Conservation (phyloP, 2,329 filamentous ascomycete genomes). For the Macrophomina phaseolina region DNA sequence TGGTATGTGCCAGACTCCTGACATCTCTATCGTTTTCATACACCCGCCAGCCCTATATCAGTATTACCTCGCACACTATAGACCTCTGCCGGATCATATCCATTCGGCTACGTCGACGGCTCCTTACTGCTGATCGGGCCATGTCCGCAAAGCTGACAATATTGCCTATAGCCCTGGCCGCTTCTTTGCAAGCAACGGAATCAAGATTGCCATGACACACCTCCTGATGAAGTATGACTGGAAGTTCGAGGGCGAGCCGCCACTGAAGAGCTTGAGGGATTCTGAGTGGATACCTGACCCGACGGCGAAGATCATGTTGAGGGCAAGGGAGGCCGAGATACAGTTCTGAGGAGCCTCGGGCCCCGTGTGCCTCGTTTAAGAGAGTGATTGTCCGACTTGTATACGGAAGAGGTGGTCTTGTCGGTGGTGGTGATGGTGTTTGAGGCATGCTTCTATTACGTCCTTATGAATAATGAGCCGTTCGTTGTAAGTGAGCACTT, state of each 20-base stretch:
- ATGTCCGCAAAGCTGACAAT: slow-evolving; percentile 31
- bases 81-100: too few species aligned
- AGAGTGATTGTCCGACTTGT: too few species aligned
- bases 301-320: slow-evolving; percentile 1
- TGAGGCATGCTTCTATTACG: too few species aligned
- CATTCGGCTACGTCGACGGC: too few species aligned
- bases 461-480: too few species aligned
- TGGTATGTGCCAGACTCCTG: not conserved
- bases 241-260: slow-evolving; percentile 12
- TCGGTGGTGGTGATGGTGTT: too few species aligned
- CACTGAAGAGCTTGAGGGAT: slow-evolving; percentile 11
- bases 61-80: too few species aligned
- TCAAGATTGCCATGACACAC: slow-evolving; percentile 40
- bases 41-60: too few species aligned
- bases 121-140: too few species aligned
- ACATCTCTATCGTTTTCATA: slow-evolving; percentile 34
- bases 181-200: slow-evolving; percentile 42
- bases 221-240: slow-evolving; percentile 12
- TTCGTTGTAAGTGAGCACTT: too few species aligned
- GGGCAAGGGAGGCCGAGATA: slow-evolving; percentile 3
- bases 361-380: too few species aligned
- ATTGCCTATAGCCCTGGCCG: slow-evolving; percentile 39
- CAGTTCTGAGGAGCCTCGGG: not conserved
- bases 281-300: slow-evolving; percentile 8
- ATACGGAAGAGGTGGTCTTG: too few species aligned